Percentiles rank a stretch among this genome's conserved stretches.
phyloP scores from a whole-genome alignment of 495 filamentous ascomycete genomes.

The Glarea lozoyensis region DNA sequence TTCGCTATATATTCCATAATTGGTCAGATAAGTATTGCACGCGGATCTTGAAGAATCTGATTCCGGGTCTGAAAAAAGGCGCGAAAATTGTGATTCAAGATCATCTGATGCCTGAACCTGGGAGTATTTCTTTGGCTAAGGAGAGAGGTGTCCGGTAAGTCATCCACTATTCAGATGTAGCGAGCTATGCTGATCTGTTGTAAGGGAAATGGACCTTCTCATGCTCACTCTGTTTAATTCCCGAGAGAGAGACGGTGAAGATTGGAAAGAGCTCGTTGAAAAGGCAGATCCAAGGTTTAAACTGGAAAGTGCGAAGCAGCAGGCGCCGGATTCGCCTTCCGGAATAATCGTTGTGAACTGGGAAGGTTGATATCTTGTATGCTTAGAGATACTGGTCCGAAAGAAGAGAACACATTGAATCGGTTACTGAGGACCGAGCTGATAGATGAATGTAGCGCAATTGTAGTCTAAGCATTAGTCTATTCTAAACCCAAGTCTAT shows the following conservation, averaged over 20 bases:
- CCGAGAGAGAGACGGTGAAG: conserved; percentile 22
- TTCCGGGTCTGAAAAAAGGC: conserved; percentile 29
- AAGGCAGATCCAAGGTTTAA: conserved; percentile 4
- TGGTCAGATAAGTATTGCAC: conserved; percentile 33
- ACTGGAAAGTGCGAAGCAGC: background rate
- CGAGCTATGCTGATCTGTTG: background rate
- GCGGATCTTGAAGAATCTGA: conserved; percentile 33
- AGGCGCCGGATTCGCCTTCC: background rate
- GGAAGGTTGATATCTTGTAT: conserved; percentile 3
- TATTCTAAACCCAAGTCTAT: too few relatives aligned
- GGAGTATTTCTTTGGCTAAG: conserved; percentile 13
- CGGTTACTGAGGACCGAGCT: too few relatives aligned
- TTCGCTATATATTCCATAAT: conserved; percentile 46
- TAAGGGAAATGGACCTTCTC: conserved; percentile 21
- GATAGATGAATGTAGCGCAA: too few relatives aligned
- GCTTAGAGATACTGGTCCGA: too few relatives aligned
- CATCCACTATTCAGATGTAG: background rate
- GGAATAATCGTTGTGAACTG: conserved; percentile 1
- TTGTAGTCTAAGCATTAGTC: too few relatives aligned
- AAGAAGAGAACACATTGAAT: too few relatives aligned
- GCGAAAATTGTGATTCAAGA: conserved; percentile 36
- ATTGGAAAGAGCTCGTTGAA: conserved; percentile 22
- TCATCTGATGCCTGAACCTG: conserved; percentile 26
- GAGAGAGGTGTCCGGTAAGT: conserved; percentile 14
- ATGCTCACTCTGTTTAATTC: conserved; percentile 25